A percentile compares a stretch with the other conserved stretches of the same genome.
Conservation (phyloP, 2,329 filamentous ascomycete species). For the Mycocentrospora acerina region DNA sequence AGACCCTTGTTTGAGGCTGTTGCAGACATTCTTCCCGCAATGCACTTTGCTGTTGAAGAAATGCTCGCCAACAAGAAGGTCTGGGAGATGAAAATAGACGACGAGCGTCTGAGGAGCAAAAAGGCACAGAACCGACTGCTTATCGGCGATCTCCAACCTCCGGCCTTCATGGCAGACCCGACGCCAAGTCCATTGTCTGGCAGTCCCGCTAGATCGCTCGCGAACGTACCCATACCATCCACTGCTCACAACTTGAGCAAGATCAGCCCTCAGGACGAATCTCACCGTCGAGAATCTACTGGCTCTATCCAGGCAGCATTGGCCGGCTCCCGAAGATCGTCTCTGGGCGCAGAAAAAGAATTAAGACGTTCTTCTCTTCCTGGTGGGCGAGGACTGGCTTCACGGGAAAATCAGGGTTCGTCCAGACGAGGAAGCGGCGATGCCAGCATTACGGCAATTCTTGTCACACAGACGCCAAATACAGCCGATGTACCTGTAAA, state of each 20-base stretch:
- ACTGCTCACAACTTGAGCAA: conserved; percentile 10
- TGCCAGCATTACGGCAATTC: conserved; percentile 42
- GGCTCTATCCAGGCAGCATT: conserved; percentile 25
- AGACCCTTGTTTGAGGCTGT: conserved; percentile 88
- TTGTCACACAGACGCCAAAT: conserved; percentile 42
- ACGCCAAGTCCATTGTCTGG: conserved; percentile 39
- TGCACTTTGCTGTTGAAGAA: conserved; percentile 82
- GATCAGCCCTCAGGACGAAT: conserved; percentile 17
- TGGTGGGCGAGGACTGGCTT: conserved; percentile 20
- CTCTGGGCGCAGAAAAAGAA: conserved; percentile 28
- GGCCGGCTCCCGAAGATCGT: conserved; percentile 32
- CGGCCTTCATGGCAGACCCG: conserved; percentile 27
- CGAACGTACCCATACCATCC: conserved; percentile 10
- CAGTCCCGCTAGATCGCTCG: conserved; percentile 14
- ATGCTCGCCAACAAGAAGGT: conserved; percentile 73
- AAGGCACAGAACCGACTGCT: conserved; percentile 40
- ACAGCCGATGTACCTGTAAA: conserved; percentile 24
- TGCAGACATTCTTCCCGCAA: conserved; percentile 78
- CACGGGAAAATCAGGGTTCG: conserved; percentile 36
- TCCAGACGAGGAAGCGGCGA: conserved; percentile 42
- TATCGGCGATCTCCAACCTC: conserved; percentile 21
- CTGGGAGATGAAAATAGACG: conserved; percentile 69
- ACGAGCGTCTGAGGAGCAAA: conserved; percentile 57
- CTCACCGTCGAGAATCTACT: conserved; percentile 28
- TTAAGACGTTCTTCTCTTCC: conserved; percentile 34